Conservation (phyloP, 1,284 basidiomycete genomes). For the Marasmius sp. region DNA sequence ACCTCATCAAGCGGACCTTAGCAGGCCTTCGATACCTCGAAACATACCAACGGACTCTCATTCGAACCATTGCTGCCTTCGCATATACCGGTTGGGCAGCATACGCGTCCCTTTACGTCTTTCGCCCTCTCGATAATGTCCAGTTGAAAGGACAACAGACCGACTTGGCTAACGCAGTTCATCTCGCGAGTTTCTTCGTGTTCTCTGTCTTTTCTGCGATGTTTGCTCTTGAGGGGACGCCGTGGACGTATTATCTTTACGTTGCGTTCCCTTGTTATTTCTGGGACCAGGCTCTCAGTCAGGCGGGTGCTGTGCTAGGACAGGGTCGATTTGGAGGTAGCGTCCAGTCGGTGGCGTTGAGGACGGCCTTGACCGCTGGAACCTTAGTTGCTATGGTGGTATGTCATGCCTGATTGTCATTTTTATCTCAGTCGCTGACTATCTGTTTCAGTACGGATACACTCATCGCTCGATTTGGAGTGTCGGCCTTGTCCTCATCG, state of each 20-base stretch:
- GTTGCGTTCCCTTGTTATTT: slow-evolving; percentile 76
- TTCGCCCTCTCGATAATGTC: slow-evolving; percentile 35
- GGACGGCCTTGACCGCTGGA: slow-evolving; percentile 33
- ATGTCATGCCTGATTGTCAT: slow-evolving; percentile 25
- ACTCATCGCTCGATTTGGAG: slow-evolving; percentile 76
- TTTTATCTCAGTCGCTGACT: slow-evolving; percentile 1
- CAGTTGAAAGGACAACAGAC: not conserved
- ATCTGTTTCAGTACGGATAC: slow-evolving; percentile 55
- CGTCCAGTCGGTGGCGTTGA: slow-evolving; percentile 19
- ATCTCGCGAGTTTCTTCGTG: slow-evolving; percentile 17
- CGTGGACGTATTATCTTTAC: slow-evolving; percentile 79
- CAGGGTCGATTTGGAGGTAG: slow-evolving; percentile 8
- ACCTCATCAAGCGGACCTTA: slow-evolving; percentile 59
- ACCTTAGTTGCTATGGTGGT: slow-evolving; percentile 75
- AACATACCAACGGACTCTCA: slow-evolving; percentile 80
- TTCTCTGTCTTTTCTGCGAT: slow-evolving; percentile 44
- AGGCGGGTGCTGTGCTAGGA: slow-evolving; percentile 20
- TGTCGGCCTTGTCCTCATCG: slow-evolving; percentile 63
- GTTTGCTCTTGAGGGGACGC: slow-evolving; percentile 66
- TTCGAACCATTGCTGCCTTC: slow-evolving; percentile 66
- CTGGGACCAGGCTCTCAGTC: slow-evolving; percentile 54
- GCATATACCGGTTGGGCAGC: slow-evolving; percentile 83
- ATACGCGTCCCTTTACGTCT: slow-evolving; percentile 57
- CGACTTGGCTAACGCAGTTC: not conserved
- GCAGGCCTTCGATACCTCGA: slow-evolving; percentile 80